Base-by-base conservation (phyloP, 164 flowering plant genomes). In the Buxus sempervirens region DNA sequence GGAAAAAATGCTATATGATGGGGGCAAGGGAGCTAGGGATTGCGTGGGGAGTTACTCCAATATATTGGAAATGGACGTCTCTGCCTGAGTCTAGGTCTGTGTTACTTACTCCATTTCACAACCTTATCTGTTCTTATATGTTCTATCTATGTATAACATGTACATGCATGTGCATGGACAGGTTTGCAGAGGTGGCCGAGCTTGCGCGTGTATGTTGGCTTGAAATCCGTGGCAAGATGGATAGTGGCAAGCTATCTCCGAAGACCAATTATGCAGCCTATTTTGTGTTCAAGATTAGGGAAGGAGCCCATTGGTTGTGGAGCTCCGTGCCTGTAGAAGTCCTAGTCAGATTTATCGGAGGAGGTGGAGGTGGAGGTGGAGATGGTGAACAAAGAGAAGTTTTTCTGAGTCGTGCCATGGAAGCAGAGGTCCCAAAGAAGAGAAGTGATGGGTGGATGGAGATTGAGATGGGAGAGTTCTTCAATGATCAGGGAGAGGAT, bases 21-120 rank as follows among this genome's bases (percentile, higher is more conserved):
- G 54, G 82, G 41, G 85, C 89, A 54, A 83, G 85, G 63, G 87
- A 80, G 28, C 81, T 88, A 10, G 62, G 64, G 4, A 84, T 88
- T 62, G 32, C 77, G 48, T 82, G 90, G 86, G 68, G 78, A 7
- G 56, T 48, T 64, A 64, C 74, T 62, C 74, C 79, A 62, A 68
- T 74, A 9, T 82, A 79, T 45, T 88, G 92, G 92, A 66, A 72
- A 19, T 84, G 89, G 90, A 81, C 71, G 56, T 62, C 79, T 48
- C 32, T 72, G 1, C 61, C 56, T 16, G 56, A 67, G 32, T 85
- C 89, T n/a, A 81, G 86, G 90, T 79, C n/a, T 42, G 62, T 26
- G 10, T 5, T 18, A 32, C 48, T 27, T 41, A 53, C 25, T 59
- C 1, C 13, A 16, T 9, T 38, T 19, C 18, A 10, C 13, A 45